Base-by-base conservation (phyloP, 2,329 filamentous ascomycete genomes). In the Zasmidium cellare region DNA sequence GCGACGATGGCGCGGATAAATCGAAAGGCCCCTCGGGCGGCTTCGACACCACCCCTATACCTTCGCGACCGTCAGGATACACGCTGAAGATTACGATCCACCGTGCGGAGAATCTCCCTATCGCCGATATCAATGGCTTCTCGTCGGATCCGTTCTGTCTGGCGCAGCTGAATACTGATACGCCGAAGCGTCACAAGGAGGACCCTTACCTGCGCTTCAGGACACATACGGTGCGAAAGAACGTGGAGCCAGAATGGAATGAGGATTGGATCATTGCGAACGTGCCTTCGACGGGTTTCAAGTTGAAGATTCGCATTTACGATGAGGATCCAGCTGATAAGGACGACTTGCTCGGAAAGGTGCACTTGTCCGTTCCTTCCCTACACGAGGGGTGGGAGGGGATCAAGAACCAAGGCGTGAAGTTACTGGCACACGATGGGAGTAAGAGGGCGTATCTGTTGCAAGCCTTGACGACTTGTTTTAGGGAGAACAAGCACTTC, bases 261-360 rank as follows among this genome's bases (percentile, higher is more conserved):
- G 85, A 87, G 38, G 84, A 91, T 59, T 97, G 93, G 93, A 82
- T 91, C 20, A 88, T 97, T 22, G 91, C 90, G 60, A 96, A 96
- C 65, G 83, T 97, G 1, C 92, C 93, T 0, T 79, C 87, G 0
- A 85, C 83, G 0, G 92, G 92, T 3, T 96, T 96, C 76, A 83
- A 82, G 56, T 81, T 97, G 65, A 96, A 96, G 72, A 91, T 90
- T 60, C 84, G 90, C 53, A 76, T 97, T 18, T 96, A 92, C 75
- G 93, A 97, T 69, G 93, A 97, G 73, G 93, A 97, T 74, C 86
- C 87, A 31, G 85, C 87, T 1, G 90, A 97, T 71, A 85, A 89
- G 64, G 89, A 97, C 70, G 93, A 97, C 75, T 83, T 91, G 23
- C 81, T 97, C 19, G 93, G 93, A 11, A 96, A 94, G 69, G 90